Conservation (phyloP, 2,329 filamentous ascomycete genomes). For the Neurospora sp. region DNA sequence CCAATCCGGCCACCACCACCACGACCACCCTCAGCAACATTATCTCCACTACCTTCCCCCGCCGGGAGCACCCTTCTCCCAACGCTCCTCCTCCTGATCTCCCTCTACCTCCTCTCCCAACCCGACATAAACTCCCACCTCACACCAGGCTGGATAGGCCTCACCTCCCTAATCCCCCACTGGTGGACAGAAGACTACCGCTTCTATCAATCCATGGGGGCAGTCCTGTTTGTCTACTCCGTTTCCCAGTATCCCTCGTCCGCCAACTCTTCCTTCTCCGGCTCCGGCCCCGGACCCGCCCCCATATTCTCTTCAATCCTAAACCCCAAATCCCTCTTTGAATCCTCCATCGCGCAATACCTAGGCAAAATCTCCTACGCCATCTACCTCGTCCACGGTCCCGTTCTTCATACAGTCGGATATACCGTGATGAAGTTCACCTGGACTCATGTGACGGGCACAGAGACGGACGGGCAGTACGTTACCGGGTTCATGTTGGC, state of each 20-base stretch:
- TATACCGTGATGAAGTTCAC: conserved; percentile 41
- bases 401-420: conserved; percentile 42
- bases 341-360: conserved; percentile 41
- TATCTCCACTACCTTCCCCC: not conserved
- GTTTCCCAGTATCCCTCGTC: conserved; percentile 33
- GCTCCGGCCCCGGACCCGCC: not conserved
- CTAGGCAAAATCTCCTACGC: conserved; percentile 52
- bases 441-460: conserved; percentile 34
- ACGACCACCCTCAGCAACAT: not conserved
- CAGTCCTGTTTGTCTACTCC: conserved; percentile 41
- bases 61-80: too few relatives aligned
- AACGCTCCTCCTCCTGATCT: conserved; percentile 31
- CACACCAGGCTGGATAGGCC: conserved; percentile 42
- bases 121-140: conserved; percentile 30
- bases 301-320: not conserved
- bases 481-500: conserved; percentile 37
- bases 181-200: conserved; percentile 42
- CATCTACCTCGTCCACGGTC: conserved; percentile 52
- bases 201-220: conserved; percentile 47
- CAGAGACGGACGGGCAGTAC: conserved; percentile 33
- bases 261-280: conserved; percentile 29
- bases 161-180: conserved; percentile 37
- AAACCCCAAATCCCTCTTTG: conserved; percentile 31
- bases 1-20: not conserved
- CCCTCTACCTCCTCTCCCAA: conserved; percentile 43